Evolutionary conservation across 495 filamentous ascomycete species (phyloP), one percentile per base, ranked within the genome.

Genomic region (Xylaria nigripes): DNA sequence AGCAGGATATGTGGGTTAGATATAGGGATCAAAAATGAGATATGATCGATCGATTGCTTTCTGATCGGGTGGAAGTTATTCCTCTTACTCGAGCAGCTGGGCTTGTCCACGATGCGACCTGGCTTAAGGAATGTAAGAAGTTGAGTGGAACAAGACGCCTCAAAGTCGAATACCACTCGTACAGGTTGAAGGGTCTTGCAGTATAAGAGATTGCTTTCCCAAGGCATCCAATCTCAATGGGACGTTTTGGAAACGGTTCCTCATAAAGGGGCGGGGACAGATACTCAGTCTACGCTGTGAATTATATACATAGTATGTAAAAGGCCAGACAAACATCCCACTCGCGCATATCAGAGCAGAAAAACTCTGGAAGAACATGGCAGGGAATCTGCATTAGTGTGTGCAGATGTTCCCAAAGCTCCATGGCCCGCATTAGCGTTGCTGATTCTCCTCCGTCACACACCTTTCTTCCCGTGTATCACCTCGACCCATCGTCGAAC

Each of bases 391-490:
- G 34, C 42, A 48, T 38, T 44, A 53, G 51, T 46, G 1, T n/a
- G 32, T 23, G 32, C 25, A 45, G 12, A 45, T 52, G 51, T 43
- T 53, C 43, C 51, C 46, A 15, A 30, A 40, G 44, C 51, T 54
- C 51, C 51, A 44, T 44, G 24, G 45, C 29, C 45, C 32, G 51
- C 51, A 54, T 54, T 54, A 54, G 51, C 45, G 36, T 40, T 40
- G n/a, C 36, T 40, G 36, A 18, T 40, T 40, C 36, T 40, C 32
- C n/a, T 8, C 22, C n/a, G 51, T 27, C 43, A 47, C 36, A 29
- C 34, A 16, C 40, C 8, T 44, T 9, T 10, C 0, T 2, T 30
- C n/a, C n/a, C 10, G 41, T 18, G 34, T 42, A 44, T 43, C 51
- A 54, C 51, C 25, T 42, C 24, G 23, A 8, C 45, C 51, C 27